Base-by-base conservation (phyloP, 441 rosid genomes). In the Eutrema salsugineum region DNA sequence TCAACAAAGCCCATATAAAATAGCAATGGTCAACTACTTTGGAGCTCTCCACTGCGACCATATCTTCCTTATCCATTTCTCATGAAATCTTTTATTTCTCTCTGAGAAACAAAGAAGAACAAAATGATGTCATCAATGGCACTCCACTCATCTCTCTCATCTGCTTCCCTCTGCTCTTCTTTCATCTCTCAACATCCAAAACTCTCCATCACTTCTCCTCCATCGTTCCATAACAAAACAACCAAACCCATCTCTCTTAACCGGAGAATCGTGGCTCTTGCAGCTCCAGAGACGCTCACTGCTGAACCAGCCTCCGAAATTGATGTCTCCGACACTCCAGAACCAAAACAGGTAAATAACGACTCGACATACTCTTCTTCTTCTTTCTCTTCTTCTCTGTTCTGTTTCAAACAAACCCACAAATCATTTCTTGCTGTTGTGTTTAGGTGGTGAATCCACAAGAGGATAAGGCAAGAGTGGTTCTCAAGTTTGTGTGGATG, bases 401-500 rank as follows among this genome's bases (percentile, higher is more conserved):
- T 76, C 2, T 46, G 36, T 69, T 56, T 28, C 66, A 40, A 40
- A 50, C 11, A 57, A 57, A 27, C 58, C 28, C 4, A 62, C 53
- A 15, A 64, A 73, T 73, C 81, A 80, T 24, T 32, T 32, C 32
- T 24, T 65, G 32, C 5, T 35, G 19, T 59, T 57, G 15, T 19
- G 62, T 60, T 42, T 79, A 74, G 78, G 75, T 80, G 81, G 88
- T 81, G 73, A 85, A 86, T 75, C 85, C 79, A 73, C 66, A 81
- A 81, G 83, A 82, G 79, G 79, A 76, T 66, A 69, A 76, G 15
- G 56, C 94, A 20, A 84, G 92, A 76, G 79, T 90, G 72, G 91
- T 94, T 51, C 77, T 94, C 80, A 94, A 94, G 83, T 91, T 94
- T 71, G 83, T 91, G 77, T 91, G 97, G 99, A 91, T 91, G 99